Conservation (phyloP, 352 stramenopile genomes). For the Phytophthora pisi region DNA sequence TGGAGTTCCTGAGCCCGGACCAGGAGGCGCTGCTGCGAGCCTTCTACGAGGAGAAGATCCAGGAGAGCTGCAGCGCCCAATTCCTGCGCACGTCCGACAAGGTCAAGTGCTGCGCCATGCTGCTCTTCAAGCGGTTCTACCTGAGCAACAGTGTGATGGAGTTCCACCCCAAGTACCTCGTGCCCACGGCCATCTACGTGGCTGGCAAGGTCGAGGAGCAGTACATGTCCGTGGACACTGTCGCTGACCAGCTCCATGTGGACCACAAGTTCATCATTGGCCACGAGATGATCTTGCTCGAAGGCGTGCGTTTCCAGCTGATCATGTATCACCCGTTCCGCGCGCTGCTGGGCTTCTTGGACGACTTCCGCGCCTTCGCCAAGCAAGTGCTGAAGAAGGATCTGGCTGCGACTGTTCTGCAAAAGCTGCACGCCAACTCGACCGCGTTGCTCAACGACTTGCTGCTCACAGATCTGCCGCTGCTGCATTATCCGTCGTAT, state of each 20-base stretch:
- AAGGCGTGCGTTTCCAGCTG: conserved; percentile 88
- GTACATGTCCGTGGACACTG: conserved; percentile 88
- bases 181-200: conserved; percentile 87
- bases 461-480: conserved; percentile 72
- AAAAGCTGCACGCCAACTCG: conserved; percentile 82
- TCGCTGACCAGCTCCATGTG: conserved; percentile 82
- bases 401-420: conserved; percentile 62
- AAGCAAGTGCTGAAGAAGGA: conserved; percentile 70
- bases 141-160: conserved; percentile 90
- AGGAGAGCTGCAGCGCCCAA: conserved; percentile 83
- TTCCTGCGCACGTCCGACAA: conserved; percentile 88
- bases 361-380: conserved; percentile 77
- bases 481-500: conserved; percentile 70
- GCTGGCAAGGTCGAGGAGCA: conserved; percentile 91
- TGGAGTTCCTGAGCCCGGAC: conserved; percentile 64
- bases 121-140: conserved; percentile 91
- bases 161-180: conserved; percentile 88
- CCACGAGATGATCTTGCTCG: conserved; percentile 88
- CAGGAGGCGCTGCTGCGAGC: conserved; percentile 68
- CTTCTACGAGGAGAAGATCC: conserved; percentile 86
- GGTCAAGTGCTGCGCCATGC: conserved; percentile 84
- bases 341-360: conserved; percentile 79
- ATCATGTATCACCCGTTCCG: conserved; percentile 92
- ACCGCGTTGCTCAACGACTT: conserved; percentile 78
- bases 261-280: conserved; percentile 88